Base-by-base conservation (phyloP, 495 filamentous ascomycete species). In the Daldinia childiae region DNA sequence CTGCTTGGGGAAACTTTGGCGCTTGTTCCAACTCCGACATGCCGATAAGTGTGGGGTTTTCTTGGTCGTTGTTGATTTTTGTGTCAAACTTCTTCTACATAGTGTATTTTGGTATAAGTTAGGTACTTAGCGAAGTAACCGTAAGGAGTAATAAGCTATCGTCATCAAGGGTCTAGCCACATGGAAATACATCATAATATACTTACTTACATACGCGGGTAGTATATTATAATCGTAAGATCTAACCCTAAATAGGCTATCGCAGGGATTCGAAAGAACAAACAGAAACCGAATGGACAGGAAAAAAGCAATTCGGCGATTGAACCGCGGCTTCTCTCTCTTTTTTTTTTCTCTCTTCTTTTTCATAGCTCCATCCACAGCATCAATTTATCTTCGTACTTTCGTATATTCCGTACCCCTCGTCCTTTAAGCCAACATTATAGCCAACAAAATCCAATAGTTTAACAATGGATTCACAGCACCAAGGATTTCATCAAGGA, bases 141-240 rank as follows among this genome's bases (percentile, higher is more conserved):
- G 36, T n/a, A 72, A 60, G 39, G 69, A 64, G 69, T 58, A 72
- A 68, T 56, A 72, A 64, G 60, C 51, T 72, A 72, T 68, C 64
- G 69, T 72, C 69, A 67, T 72, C 19, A 3, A 38, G 36, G 67
- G 67, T 58, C 61, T 60, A 64, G 55, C 55, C 55, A 38, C 55
- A 58, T 58, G 30, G 55, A 58, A 56, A 24, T 24, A 41, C 27
- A 54, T 29, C 43, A 38, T 34, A 34, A n/a, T 32, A 56, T 48
- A 45, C 52, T 36, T 36, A 41, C 21, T 36, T 36, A 41, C 21
- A 51, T 62, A 54, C 26, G 21, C 12, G 3, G 26, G 12, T 29
- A 32, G 14, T 29, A 36, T 2, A 34, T 0, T 34, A 45, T 48
- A 48, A 24, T 24, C 6, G 17, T 9, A 17, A 48, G 17, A 21